Evolutionary conservation across 2,329 filamentous ascomycete species (phyloP).

Genomic region (Phaeosphaeriaceae sp.): DNA sequence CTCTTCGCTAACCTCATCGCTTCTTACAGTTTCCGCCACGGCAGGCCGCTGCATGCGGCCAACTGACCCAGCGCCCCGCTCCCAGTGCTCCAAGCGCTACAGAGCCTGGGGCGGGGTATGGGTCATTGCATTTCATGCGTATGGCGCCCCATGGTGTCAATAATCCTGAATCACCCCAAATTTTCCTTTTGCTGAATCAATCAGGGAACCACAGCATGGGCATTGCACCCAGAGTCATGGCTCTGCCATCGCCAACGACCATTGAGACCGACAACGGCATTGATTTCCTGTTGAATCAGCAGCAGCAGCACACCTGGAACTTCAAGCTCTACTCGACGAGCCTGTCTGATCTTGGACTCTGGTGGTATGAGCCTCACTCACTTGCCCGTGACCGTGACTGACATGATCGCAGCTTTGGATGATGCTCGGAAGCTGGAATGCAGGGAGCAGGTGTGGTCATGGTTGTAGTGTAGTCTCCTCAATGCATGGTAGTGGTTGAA

Average conservation of each 20-base stretch:
- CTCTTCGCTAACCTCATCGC: neutral
- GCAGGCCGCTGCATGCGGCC: too few relatives aligned
- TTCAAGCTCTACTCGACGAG: neutral
- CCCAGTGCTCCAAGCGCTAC: too few relatives aligned
- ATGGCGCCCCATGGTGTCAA: too few relatives aligned
- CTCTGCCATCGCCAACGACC: too few relatives aligned
- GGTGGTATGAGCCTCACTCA: neutral
- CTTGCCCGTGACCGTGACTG: neutral
- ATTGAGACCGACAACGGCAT: too few relatives aligned
- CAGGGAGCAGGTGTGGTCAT: neutral
- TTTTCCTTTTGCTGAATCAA: too few relatives aligned
- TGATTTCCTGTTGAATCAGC: neutral
- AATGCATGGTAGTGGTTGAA: neutral
- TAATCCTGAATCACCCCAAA: too few relatives aligned
- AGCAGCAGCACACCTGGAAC: neutral
- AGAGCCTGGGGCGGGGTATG: too few relatives aligned
- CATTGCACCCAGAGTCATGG: too few relatives aligned
- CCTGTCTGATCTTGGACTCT: neutral
- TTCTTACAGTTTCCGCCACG: neutral
- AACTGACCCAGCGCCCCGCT: too few relatives aligned
- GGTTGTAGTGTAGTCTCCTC: neutral
- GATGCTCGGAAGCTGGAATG: neutral
- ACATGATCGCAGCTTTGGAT: neutral
- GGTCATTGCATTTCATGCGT: too few relatives aligned
- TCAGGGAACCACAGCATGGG: too few relatives aligned